Evolutionary conservation across 192 early-diverging fungal genomes (phyloP).

Genomic region (Umbelopsis ramanniana): DNA sequence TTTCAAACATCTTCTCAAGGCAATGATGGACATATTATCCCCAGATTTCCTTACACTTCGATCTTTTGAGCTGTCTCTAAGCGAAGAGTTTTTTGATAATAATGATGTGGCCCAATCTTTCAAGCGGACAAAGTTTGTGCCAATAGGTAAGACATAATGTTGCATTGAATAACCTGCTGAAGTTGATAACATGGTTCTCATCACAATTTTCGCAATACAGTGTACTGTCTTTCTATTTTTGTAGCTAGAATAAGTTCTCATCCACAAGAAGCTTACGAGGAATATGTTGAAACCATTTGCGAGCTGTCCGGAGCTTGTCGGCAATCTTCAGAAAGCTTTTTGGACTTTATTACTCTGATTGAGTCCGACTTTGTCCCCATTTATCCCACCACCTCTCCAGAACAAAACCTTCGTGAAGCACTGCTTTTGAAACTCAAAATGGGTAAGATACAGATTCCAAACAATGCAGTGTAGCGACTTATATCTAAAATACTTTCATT

Average conservation of each 20-base stretch:
- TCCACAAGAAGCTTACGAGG: not conserved
- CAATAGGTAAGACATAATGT: not conserved
- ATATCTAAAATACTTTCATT: not conserved
- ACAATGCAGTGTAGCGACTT: not conserved
- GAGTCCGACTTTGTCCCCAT: not conserved
- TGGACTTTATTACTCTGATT: not conserved
- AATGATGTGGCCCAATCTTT: not conserved
- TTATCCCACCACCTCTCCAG: not conserved
- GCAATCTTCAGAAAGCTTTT: conserved; percentile 8
- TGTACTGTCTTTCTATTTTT: conserved; percentile 10
- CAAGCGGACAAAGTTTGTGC: not conserved
- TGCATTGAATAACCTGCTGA: not conserved
- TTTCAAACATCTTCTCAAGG: conserved; percentile 17
- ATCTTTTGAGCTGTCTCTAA: not conserved
- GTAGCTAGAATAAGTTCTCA: not conserved
- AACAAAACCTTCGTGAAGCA: not conserved
- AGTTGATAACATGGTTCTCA: not conserved
- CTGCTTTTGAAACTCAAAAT: not conserved
- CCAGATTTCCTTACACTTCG: not conserved
- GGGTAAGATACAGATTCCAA: not conserved
- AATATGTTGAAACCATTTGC: not conserved
- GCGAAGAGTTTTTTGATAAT: not conserved
- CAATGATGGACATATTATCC: conserved; percentile 6
- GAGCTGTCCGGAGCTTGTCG: conserved; percentile 17
- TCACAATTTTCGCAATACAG: not conserved